A percentile compares a stretch with the other conserved stretches of the same genome.
Conservation (phyloP, 2,329 filamentous ascomycete genomes). For the Alternaria infectoria region DNA sequence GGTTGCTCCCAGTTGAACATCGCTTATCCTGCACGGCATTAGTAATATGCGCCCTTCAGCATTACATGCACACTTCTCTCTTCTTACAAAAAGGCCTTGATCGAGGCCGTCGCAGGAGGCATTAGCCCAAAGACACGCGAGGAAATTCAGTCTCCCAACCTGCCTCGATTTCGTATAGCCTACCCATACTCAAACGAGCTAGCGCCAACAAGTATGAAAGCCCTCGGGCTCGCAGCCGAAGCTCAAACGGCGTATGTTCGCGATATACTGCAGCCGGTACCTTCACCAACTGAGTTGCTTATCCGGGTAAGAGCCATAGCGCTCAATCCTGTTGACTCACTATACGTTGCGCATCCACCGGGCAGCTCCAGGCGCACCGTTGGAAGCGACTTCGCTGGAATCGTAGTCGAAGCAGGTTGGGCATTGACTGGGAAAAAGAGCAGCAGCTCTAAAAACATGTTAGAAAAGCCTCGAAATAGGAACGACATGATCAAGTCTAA, state of each 20-base stretch:
- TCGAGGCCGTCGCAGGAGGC: no score
- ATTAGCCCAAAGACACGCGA: background rate
- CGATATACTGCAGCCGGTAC: constrained; percentile 11
- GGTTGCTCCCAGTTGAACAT: background rate
- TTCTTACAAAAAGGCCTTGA: no score
- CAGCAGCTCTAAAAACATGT: no score
- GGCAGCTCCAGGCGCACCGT: constrained; percentile 41
- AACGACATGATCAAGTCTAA: no score
- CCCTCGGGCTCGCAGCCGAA: constrained; percentile 27
- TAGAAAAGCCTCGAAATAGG: no score
- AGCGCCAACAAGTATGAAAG: constrained; percentile 19
- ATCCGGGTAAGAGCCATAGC: constrained; percentile 33
- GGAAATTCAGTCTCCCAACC: no score
- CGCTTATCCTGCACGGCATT: no score
- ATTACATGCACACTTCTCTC: no score
- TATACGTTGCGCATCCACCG: constrained; percentile 48
- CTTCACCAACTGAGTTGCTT: constrained; percentile 25
- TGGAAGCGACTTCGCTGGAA: constrained; percentile 22
- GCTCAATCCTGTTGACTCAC: constrained; percentile 42
- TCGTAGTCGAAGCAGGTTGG: constrained; percentile 21
- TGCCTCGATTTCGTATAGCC: background rate
- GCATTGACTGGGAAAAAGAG: no score
- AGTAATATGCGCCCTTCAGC: no score
- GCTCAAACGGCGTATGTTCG: constrained; percentile 15
- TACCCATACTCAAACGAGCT: background rate